phyloP scores from a whole-genome alignment of 1,284 basidiomycete species.

The Fomitiporia mediterranea region DNA sequence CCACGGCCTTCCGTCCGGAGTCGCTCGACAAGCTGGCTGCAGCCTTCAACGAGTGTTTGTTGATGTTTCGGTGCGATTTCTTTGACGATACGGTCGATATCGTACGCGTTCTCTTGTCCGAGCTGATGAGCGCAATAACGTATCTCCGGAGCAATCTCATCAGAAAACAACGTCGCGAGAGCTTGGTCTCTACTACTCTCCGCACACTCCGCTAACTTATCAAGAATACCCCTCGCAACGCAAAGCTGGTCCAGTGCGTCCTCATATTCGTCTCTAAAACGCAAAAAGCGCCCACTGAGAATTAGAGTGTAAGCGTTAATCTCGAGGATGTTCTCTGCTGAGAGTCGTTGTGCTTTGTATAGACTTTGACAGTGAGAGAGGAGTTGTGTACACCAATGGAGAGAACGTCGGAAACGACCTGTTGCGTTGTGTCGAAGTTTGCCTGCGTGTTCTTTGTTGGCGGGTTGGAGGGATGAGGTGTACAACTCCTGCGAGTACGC shows the following conservation, averaged over 20 bases:
- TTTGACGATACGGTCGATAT: conserved; percentile 76
- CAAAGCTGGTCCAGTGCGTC: conserved; percentile 74
- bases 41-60: conserved; percentile 60
- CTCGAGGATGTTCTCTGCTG: conserved; percentile 55
- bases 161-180: conserved; percentile 78
- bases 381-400: conserved; percentile 80
- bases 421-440: conserved; percentile 70
- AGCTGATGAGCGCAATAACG: conserved; percentile 91
- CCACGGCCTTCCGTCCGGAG: conserved; percentile 44
- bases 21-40: conserved; percentile 50
- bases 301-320: conserved; percentile 65
- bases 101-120: conserved; percentile 69
- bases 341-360: conserved; percentile 47
- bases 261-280: conserved; percentile 72
- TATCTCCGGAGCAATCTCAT: conserved; percentile 88
- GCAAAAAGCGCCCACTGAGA: conserved; percentile 69
- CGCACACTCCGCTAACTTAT: conserved; percentile 63
- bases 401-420: conserved; percentile 77
- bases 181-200: conserved; percentile 88
- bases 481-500: conserved; percentile 82
- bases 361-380: conserved; percentile 71
- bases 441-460: conserved; percentile 46
- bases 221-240: conserved; percentile 75
- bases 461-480: conserved; percentile 48
- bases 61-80: conserved; percentile 62